These are phyloP conservation scores for Phialemonium atrogriseum DNA, from an alignment of 2,329 filamentous ascomycete genomes.

Conservation along the genomic window DNA sequence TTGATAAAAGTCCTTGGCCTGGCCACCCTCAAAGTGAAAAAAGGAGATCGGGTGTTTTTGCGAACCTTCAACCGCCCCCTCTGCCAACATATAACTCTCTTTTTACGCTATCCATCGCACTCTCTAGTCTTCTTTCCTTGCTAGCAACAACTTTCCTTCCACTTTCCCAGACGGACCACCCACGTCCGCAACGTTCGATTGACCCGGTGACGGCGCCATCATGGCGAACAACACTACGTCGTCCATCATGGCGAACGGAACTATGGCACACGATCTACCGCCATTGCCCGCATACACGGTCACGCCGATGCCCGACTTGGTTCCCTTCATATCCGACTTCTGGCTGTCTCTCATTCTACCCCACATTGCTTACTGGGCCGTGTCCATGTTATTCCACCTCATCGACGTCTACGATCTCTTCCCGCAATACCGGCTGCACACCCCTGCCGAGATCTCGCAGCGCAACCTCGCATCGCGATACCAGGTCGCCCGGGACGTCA, in stretches of 20 bases:
- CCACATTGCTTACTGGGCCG: constrained; percentile 77
- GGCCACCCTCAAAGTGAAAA: too few relatives aligned
- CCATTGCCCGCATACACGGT: constrained; percentile 79
- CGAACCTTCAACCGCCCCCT: too few relatives aligned
- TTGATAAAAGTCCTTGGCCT: too few relatives aligned
- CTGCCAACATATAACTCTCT: too few relatives aligned
- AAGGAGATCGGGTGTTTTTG: too few relatives aligned
- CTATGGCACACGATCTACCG: constrained; percentile 58
- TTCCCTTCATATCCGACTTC: constrained; percentile 75
- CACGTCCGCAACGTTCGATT: background rate
- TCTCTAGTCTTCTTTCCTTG: too few relatives aligned
- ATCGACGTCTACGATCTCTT: constrained; percentile 82
- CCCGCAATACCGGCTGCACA: constrained; percentile 88
- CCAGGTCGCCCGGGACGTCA: constrained; percentile 83
- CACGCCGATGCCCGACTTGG: constrained; percentile 58
- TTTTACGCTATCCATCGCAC: too few relatives aligned
- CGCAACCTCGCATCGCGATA: constrained; percentile 79
- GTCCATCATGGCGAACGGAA: constrained; percentile 42
- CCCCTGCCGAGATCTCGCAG: constrained; percentile 80
- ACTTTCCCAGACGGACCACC: too few relatives aligned
- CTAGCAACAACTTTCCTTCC: too few relatives aligned
- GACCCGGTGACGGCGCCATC: constrained; percentile 9
- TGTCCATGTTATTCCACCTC: constrained; percentile 80
- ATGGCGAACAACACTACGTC: constrained; percentile 38
- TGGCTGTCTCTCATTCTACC: constrained; percentile 69